Percentiles rank a stretch among this genome's conserved stretches.
Evolutionary conservation across 129 eudicot species (phyloP).

Genomic region (Flaveria trinervia): DNA sequence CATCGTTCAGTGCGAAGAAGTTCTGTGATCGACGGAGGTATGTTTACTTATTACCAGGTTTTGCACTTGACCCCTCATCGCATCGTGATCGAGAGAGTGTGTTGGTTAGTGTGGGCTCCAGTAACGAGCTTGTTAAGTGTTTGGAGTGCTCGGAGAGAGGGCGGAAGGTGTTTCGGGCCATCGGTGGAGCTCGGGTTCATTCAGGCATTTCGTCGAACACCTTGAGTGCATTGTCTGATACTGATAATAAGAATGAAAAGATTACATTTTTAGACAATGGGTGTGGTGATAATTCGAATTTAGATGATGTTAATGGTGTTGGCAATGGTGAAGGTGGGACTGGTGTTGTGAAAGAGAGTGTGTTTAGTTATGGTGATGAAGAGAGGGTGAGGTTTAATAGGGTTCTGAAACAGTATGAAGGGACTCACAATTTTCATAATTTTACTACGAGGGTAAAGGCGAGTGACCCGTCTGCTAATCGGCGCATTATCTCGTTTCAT

Average conservation of each 20-base stretch:
- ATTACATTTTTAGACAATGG: constrained; percentile 11
- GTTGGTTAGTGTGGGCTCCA: constrained; percentile 76
- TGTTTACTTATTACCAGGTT: constrained; percentile 87
- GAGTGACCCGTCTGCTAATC: constrained; percentile 75
- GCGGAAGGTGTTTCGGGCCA: constrained; percentile 33
- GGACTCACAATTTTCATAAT: constrained; percentile 91
- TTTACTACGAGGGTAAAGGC: constrained; percentile 88
- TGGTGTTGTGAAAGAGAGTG: constrained; percentile 31
- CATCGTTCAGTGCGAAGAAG: constrained; percentile 76
- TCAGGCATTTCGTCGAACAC: constrained; percentile 50
- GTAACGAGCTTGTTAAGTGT: constrained; percentile 72
- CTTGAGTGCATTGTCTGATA: constrained; percentile 16
- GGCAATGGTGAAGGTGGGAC: not conserved
- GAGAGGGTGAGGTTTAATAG: constrained; percentile 75
- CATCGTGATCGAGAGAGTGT: constrained; percentile 87
- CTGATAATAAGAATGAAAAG: not conserved
- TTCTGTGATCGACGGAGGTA: constrained; percentile 84
- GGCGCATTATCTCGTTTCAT: constrained; percentile 64
- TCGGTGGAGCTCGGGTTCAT: constrained; percentile 13
- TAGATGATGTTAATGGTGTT: no score
- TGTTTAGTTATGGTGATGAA: constrained; percentile 58
- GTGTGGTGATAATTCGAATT: not conserved
- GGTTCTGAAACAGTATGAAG: constrained; percentile 70
- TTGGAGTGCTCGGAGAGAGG: constrained; percentile 87
- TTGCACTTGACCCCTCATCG: constrained; percentile 59